These are phyloP conservation scores for Rhizopogon vinicolor DNA, from an alignment of 768 basidiomycete species.

Conservation along the genomic window DNA sequence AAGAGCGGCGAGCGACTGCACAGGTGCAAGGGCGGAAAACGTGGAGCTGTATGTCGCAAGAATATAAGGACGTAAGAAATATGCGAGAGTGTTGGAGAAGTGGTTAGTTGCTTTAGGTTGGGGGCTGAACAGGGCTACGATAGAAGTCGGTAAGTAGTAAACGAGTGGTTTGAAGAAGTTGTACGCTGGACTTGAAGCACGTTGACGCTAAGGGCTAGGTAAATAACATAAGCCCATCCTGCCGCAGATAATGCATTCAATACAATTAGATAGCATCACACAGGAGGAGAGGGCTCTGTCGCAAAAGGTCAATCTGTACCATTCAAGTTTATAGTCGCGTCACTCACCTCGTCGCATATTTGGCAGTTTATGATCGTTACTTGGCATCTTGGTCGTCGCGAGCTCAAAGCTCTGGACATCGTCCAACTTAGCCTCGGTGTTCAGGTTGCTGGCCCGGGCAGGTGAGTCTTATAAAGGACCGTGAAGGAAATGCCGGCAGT, in stretches of 20 bases:
- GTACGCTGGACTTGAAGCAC: conserved; percentile 5
- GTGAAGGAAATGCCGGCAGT: too few species aligned
- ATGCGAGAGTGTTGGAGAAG: conserved; percentile 31
- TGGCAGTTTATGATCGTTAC: background rate
- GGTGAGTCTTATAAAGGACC: too few species aligned
- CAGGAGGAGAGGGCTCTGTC: background rate
- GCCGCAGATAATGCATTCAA: conserved; percentile 77
- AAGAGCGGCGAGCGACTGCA: conserved; percentile 80
- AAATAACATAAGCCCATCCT: conserved; percentile 74
- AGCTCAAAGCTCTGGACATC: background rate
- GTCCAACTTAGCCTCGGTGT: too few species aligned
- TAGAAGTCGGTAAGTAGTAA: conserved; percentile 8
- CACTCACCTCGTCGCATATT: conserved; percentile 4
- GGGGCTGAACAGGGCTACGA: conserved; percentile 8
- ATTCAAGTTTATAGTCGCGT: background rate
- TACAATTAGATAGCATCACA: conserved; percentile 53
- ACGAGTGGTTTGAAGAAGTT: conserved; percentile 38
- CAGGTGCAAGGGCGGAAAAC: conserved; percentile 57
- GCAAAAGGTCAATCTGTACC: background rate
- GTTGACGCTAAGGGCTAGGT: conserved; percentile 38
- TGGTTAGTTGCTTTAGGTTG: conserved; percentile 23
- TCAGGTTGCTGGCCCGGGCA: too few species aligned
- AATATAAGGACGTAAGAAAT: conserved; percentile 29
- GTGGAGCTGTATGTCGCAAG: conserved; percentile 49
- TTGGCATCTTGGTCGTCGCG: background rate